A percentile compares a stretch with the other conserved stretches of the same genome.
These are phyloP conservation scores for Leucocoprinus birnbaumii DNA, from an alignment of 768 basidiomycete genomes.

Conservation along the genomic window DNA sequence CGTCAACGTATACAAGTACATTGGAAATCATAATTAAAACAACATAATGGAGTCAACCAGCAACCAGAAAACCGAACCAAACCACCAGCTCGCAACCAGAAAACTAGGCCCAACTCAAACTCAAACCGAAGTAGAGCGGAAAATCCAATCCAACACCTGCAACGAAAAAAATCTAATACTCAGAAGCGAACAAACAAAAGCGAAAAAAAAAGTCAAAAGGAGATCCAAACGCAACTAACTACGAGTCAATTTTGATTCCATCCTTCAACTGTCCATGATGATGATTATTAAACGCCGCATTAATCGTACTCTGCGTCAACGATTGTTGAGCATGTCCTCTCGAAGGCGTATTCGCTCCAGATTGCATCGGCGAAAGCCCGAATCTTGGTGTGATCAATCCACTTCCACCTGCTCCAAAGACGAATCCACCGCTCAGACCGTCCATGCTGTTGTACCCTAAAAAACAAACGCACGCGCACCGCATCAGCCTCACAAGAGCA, in stretches of 20 bases:
- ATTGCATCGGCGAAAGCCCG: constrained; percentile 56
- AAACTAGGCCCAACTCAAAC: too few species aligned
- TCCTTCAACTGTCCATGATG: constrained; percentile 25
- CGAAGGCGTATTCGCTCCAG: constrained; percentile 49
- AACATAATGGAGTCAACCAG: neutral
- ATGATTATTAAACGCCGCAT: constrained; percentile 39
- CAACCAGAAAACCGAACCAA: too few species aligned
- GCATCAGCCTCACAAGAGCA: neutral
- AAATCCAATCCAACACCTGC: neutral
- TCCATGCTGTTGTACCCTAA: constrained; percentile 81
- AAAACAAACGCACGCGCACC: neutral
- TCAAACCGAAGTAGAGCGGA: too few species aligned
- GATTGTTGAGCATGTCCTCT: constrained; percentile 18
- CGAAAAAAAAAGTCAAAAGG: constrained; percentile 5
- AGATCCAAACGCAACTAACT: neutral
- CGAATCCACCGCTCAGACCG: constrained; percentile 81
- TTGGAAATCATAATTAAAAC: neutral
- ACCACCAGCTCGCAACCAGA: too few species aligned
- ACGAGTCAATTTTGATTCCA: constrained; percentile 31
- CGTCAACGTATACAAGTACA: neutral
- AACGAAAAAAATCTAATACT: neutral
- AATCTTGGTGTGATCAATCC: constrained; percentile 78
- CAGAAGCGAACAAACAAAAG: neutral
- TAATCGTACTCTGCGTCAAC: constrained; percentile 45
- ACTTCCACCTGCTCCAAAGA: constrained; percentile 81